phyloP scores from a whole-genome alignment of 2,329 filamentous ascomycete species.

The Colletotrichum lupini region DNA sequence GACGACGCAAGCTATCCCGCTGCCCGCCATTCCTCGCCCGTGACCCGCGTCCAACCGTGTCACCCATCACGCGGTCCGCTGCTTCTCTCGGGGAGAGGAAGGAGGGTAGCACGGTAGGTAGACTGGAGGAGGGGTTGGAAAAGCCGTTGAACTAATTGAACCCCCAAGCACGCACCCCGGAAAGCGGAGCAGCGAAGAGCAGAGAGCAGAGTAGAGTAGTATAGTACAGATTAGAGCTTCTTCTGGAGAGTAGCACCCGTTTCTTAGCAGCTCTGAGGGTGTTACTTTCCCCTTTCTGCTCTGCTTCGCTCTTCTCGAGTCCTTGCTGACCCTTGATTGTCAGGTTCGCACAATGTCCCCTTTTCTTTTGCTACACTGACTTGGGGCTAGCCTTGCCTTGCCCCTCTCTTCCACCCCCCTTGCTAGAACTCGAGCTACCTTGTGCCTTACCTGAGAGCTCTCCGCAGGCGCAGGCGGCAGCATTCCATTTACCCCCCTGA shows the following conservation, averaged over 20 bases:
- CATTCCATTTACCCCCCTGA: no score
- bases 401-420: not conserved
- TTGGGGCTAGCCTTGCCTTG: not conserved
- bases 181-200: not conserved
- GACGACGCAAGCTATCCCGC: not conserved
- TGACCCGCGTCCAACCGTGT: not conserved
- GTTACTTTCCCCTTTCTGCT: not conserved
- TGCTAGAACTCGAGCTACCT: not conserved
- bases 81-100: not conserved
- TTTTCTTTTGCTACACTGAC: not conserved
- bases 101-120: not conserved
- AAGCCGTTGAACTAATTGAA: not conserved
- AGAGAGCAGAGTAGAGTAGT: not conserved
- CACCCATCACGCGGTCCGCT: not conserved
- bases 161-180: not conserved
- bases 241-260: conserved; percentile 1
- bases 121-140: not conserved
- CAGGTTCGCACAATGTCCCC: not conserved
- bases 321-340: not conserved
- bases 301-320: not conserved
- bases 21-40: not conserved
- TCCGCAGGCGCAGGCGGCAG: not conserved
- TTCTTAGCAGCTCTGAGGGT: not conserved
- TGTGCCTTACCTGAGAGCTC: not conserved
- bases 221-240: not conserved